Base-by-base conservation (phyloP, 2,329 filamentous ascomycete species). In the Diaporthe longicolla region DNA sequence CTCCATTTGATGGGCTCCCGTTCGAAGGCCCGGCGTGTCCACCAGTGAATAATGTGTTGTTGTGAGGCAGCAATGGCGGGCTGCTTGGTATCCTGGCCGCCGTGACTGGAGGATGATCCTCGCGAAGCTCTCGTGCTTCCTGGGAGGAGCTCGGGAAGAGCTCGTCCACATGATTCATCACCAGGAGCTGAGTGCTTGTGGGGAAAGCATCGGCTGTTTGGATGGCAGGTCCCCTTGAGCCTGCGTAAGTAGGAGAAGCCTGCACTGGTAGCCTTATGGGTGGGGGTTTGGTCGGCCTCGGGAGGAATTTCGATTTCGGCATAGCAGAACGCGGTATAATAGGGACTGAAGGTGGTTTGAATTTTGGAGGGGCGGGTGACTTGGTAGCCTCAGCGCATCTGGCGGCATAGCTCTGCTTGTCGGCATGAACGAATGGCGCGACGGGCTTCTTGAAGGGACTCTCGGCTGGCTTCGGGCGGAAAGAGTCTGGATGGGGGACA, bases 81-180 rank as follows among this genome's bases (percentile, higher is more conserved):
- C 57, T 9, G 10, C 35, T 19, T 55, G 17, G 35, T 35, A 32
- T 8, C 21, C 29, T 37, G 35, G 45, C 48, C 10, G 24, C 13
- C 4, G 15, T 19, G 19, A 2, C 24, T 26, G 24, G 24, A 8
- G 35, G 17, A 40, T 71, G 57, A 75, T 87, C 84, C 43, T 87
- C 85, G 2, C 83, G 79, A 4, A 91, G 80, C 78, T 91, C 89
- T 24, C 85, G 83, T 9, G 84, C 83, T 78, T 90, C 87, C 77
- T 92, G 89, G 0, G 88, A 89, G 0, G 87, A 84, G n/a, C 85
- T 87, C 0, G 88, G 88, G 58, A 90, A 88, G 75, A 90, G 85
- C 71, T 89, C 88, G 52, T 89, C 88, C 10, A 88, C 77, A 74
- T 89, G 83, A 54, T 79, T 78, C 40, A 84, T 80, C 11, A 90